phyloP scores from a whole-genome alignment of 768 basidiomycete species.

The Auriscalpium microsporum region DNA sequence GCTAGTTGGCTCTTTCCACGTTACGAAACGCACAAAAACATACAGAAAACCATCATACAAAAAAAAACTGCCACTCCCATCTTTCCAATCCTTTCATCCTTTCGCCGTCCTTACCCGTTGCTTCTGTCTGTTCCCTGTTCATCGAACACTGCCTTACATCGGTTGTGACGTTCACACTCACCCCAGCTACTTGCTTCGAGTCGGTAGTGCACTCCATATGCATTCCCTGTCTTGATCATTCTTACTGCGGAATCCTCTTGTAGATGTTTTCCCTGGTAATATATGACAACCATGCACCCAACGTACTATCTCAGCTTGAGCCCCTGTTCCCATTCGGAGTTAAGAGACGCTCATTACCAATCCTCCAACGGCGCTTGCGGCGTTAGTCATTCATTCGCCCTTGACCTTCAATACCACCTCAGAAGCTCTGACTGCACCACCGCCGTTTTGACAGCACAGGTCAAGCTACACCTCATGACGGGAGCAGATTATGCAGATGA shows the following conservation, averaged over 20 bases:
- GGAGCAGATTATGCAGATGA: too few relatives aligned
- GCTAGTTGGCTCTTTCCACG: neutral
- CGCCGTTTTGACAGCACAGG: too few relatives aligned
- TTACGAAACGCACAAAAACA: conserved; percentile 7
- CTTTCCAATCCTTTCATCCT: conserved; percentile 10
- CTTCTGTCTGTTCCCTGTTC: conserved; percentile 2
- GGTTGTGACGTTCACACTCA: neutral
- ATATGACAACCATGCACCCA: conserved; percentile 11
- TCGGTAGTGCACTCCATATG: conserved; percentile 3
- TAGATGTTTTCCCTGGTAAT: conserved; percentile 1
- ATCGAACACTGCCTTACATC: conserved; percentile 6
- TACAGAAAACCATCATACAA: neutral
- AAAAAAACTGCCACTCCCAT: conserved; percentile 3
- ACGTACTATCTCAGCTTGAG: too few relatives aligned
- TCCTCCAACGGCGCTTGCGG: too few relatives aligned
- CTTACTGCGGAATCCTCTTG: neutral
- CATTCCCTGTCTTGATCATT: conserved; percentile 5
- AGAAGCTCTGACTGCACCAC: too few relatives aligned
- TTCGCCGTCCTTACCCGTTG: conserved; percentile 14
- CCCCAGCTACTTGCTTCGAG: neutral
- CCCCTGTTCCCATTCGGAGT: too few relatives aligned
- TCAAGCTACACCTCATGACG: too few relatives aligned
- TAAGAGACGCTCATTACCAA: too few relatives aligned
- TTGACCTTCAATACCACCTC: too few relatives aligned
- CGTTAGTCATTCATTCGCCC: too few relatives aligned